Percentiles rank a stretch among this genome's conserved stretches.
Evolutionary conservation across 2,329 filamentous ascomycete genomes (phyloP).

Genomic region (Aciculosporium take): DNA sequence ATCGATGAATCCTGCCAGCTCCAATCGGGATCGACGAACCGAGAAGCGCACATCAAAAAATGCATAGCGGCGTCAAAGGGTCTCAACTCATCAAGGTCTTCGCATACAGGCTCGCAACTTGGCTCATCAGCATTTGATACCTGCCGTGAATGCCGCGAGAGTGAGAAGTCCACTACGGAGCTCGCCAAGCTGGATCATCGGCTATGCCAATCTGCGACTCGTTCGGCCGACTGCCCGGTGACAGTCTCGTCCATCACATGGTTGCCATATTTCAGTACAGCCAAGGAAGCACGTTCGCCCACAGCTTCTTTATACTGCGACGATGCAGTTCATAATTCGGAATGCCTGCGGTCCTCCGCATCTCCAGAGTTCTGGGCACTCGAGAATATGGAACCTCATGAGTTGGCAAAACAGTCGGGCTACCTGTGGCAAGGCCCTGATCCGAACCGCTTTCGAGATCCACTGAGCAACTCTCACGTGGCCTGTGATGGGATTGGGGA

Average conservation of each 20-base stretch:
- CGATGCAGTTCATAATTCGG: background rate
- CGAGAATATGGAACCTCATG: conserved; percentile 1
- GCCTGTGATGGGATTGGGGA: background rate
- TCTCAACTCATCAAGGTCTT: background rate
- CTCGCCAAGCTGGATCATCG: background rate
- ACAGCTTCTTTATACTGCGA: conserved; percentile 5
- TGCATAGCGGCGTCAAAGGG: background rate
- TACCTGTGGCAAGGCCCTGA: background rate
- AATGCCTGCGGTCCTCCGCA: background rate
- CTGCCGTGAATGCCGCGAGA: background rate
- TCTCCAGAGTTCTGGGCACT: conserved; percentile 6
- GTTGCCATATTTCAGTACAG: background rate
- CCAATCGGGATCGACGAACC: background rate
- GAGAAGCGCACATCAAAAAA: background rate
- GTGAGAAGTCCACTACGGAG: background rate
- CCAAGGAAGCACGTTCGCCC: conserved; percentile 3
- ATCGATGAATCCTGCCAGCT: conserved; percentile 4
- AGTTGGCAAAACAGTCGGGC: conserved; percentile 1
- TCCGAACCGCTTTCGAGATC: background rate
- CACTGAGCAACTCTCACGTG: background rate
- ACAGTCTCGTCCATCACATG: background rate
- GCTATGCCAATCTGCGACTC: background rate
- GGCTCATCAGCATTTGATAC: background rate
- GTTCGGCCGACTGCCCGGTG: background rate
- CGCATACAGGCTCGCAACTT: background rate